Conservation (phyloP, 2,329 filamentous ascomycete genomes). For the Aureobasidium zeae region DNA sequence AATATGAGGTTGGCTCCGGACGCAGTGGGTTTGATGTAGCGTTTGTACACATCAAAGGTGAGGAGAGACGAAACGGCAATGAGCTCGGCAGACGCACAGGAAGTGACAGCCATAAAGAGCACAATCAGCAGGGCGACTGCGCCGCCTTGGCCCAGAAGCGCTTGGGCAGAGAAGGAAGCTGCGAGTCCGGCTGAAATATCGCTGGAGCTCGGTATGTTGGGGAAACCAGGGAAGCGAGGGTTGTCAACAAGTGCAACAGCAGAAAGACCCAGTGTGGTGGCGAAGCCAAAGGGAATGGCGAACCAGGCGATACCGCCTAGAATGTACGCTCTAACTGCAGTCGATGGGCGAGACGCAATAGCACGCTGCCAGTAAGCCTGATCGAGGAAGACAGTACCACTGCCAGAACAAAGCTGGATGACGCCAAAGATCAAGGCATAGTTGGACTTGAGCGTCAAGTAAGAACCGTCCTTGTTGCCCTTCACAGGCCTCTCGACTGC, state of each 20-base stretch:
- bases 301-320: slow-evolving; percentile 42
- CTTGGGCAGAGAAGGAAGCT: slow-evolving; percentile 20
- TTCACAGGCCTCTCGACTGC: slow-evolving; percentile 30
- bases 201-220: slow-evolving; percentile 18
- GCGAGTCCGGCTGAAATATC: slow-evolving; percentile 23
- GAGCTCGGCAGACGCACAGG: slow-evolving; percentile 28
- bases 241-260: slow-evolving; percentile 38
- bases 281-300: slow-evolving; percentile 40
- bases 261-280: slow-evolving; percentile 39
- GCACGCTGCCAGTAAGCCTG: slow-evolving; percentile 41
- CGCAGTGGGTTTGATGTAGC: slow-evolving; percentile 32
- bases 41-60: slow-evolving; percentile 35
- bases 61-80: slow-evolving; percentile 33
- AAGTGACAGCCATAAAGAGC: slow-evolving; percentile 26
- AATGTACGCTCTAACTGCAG: slow-evolving; percentile 31
- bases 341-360: slow-evolving; percentile 32
- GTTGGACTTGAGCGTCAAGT: slow-evolving; percentile 34
- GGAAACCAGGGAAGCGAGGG: slow-evolving; percentile 36
- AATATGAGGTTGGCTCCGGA: slow-evolving; percentile 30
- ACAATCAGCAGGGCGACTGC: slow-evolving; percentile 21
- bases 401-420: slow-evolving; percentile 33
- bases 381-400: slow-evolving; percentile 26
- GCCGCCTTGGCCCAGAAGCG: slow-evolving; percentile 22
- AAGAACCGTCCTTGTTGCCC: slow-evolving; percentile 34
- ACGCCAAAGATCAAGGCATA: slow-evolving; percentile 35